Evolutionary conservation across 805 yeast species (phyloP), one percentile per base, ranked within the genome.

Genomic region (Myxozyma neglecta): DNA sequence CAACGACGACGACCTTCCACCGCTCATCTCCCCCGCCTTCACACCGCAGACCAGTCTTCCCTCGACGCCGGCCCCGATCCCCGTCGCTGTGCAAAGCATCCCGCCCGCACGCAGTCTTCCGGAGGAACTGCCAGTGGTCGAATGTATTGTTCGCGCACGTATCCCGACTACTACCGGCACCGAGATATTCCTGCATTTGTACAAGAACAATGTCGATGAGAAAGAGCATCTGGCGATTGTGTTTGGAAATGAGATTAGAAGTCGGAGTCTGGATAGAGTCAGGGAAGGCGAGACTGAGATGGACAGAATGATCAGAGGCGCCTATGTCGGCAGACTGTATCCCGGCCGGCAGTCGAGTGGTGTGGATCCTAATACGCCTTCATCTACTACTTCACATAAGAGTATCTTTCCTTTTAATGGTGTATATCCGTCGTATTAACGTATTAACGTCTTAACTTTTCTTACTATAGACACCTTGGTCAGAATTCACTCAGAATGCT

Each of bases 301-400:
- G 69, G 97, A 90, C 73, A 76, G 99, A 68, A 94, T 94, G 97
- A 91, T 96, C n/a, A 82, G 99, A 68, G 99, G 99, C 34, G 99
- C 99, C 0, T 94, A 94, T 69, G 84, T 89, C 37, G 99, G 99
- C 6, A 85, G 85, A 70, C 77, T 94, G 56, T 85, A 84, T 68
- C 98, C 99, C 5, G 98, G 98, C 3, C 81, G 99, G 67, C 74
- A 74, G 36, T 71, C 76, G 2, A 96, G 83, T 75, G 20, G 72
- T 64, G 58, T 48, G 13, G 65, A 66, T 52, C 59, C 29, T 24
- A 24, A 24, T 5, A 3, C 29, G 29, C 29, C 29, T 24, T 24
- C 29, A 24, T 24, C 29, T 24, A 24, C 29, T 3, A 24, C 29
- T 24, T 2, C 29, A 6, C 36, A 10, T 53, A 16, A 34, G 32